phyloP scores from a whole-genome alignment of 257 asterid species.

The Linaria vulgaris region DNA sequence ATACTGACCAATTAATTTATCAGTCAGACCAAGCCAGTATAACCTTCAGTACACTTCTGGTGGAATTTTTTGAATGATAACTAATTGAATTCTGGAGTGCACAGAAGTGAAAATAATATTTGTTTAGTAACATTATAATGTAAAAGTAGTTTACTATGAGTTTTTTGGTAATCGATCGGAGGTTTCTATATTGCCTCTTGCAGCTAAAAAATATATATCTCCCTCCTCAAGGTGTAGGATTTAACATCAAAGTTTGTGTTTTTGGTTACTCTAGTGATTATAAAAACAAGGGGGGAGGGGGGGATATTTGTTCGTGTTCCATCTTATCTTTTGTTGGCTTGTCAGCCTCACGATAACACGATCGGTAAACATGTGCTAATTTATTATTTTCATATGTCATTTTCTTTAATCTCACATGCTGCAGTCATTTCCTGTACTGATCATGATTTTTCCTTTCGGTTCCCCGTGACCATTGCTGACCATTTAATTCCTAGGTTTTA shows the following conservation, averaged over 20 bases:
- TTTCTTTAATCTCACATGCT: background rate
- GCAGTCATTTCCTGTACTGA: slow-evolving; percentile 7
- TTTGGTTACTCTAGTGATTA: slow-evolving; percentile 6
- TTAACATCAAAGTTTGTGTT: background rate
- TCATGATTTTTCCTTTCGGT: slow-evolving; percentile 13
- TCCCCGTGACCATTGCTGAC: background rate
- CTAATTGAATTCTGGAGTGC: too few relatives aligned
- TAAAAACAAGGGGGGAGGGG: slow-evolving; percentile 18
- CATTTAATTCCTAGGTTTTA: background rate
- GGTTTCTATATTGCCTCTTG: background rate
- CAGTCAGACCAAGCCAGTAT: too few relatives aligned
- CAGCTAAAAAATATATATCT: background rate
- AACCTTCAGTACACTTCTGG: too few relatives aligned
- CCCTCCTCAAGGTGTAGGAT: slow-evolving; percentile 6
- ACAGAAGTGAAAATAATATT: too few relatives aligned
- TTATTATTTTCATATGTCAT: background rate
- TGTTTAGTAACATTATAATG: too few relatives aligned
- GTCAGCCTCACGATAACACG: background rate
- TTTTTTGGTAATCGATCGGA: too few relatives aligned
- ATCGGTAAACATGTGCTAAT: slow-evolving; percentile 8
- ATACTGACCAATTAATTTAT: too few relatives aligned
- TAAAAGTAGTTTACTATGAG: too few relatives aligned
- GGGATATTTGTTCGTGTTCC: slow-evolving; percentile 12
- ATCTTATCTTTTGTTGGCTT: background rate
- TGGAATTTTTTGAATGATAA: too few relatives aligned